phyloP scores from a whole-genome alignment of 306 rosid genomes.

The Gastrolobium bilobum region DNA sequence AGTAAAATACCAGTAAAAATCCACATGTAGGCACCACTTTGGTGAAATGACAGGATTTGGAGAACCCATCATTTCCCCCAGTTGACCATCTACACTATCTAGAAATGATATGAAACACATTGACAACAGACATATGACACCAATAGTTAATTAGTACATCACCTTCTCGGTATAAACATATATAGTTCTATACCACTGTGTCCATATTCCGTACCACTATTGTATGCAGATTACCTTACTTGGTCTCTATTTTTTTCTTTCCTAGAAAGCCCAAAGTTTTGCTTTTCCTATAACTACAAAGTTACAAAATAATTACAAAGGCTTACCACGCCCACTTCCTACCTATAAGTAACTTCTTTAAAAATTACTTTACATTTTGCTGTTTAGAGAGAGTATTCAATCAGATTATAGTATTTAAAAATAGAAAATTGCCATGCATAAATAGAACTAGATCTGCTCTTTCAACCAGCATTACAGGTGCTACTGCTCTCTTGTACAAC shows the following conservation, averaged over 20 bases:
- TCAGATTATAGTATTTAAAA: background rate
- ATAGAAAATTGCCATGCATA: background rate
- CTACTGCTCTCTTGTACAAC: background rate
- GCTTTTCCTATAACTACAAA: background rate
- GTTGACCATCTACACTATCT: background rate
- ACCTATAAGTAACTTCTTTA: background rate
- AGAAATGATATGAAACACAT: background rate
- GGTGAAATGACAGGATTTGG: constrained; percentile 12
- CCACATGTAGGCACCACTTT: background rate
- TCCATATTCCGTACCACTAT: background rate
- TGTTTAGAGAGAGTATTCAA: background rate
- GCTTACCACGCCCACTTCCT: background rate
- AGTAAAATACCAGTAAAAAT: background rate
- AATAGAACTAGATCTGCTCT: background rate
- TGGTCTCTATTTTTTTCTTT: background rate
- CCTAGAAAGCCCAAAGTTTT: background rate
- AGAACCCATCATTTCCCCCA: constrained; percentile 17
- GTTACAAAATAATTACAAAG: background rate
- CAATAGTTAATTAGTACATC: background rate
- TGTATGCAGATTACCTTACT: background rate
- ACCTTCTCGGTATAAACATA: background rate
- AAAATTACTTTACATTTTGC: background rate
- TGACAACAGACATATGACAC: constrained; percentile 11
- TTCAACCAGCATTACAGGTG: background rate
- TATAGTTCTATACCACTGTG: background rate